Percentiles rank a stretch among this genome's conserved stretches.
These are phyloP conservation scores for Macroventuria anomochaeta DNA, from an alignment of 2,329 filamentous ascomycete genomes.

Conservation along the genomic window DNA sequence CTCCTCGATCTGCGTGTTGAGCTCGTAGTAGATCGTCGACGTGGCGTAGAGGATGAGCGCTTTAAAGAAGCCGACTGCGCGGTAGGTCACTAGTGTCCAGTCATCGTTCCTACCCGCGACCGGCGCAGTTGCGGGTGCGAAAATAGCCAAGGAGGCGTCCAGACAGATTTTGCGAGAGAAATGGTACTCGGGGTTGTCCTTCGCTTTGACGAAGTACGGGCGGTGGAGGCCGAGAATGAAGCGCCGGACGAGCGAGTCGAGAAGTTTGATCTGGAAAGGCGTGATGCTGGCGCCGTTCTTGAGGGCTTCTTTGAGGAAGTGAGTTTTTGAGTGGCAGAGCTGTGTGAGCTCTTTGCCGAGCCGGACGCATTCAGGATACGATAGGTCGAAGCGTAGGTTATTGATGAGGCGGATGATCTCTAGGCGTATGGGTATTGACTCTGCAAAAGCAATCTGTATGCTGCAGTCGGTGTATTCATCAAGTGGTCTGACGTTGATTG, in stretches of 20 bases:
- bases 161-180: constrained; percentile 59
- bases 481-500: constrained; percentile 29
- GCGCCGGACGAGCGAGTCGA: constrained; percentile 61
- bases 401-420: constrained; percentile 45
- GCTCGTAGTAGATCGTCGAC: constrained; percentile 33
- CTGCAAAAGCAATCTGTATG: constrained; percentile 44
- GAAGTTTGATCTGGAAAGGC: constrained; percentile 57
- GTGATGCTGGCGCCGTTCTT: constrained; percentile 10
- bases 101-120: constrained; percentile 27
- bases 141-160: constrained; percentile 44
- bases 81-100: constrained; percentile 27
- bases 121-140: constrained; percentile 21
- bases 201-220: constrained; percentile 54
- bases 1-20: constrained; percentile 33
- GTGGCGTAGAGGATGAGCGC: constrained; percentile 31
- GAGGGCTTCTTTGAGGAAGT: constrained; percentile 25
- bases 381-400: constrained; percentile 36
- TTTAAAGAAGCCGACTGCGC: constrained; percentile 35
- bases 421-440: constrained; percentile 47
- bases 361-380: constrained; percentile 39
- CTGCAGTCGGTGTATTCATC: constrained; percentile 46
- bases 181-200: constrained; percentile 55
- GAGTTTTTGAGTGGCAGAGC: constrained; percentile 27
- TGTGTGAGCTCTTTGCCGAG: constrained; percentile 37
- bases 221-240: constrained; percentile 64